A percentile compares a stretch with the other conserved stretches of the same genome.
Conservation (phyloP, 257 asterid species). For the Plantago major region DNA sequence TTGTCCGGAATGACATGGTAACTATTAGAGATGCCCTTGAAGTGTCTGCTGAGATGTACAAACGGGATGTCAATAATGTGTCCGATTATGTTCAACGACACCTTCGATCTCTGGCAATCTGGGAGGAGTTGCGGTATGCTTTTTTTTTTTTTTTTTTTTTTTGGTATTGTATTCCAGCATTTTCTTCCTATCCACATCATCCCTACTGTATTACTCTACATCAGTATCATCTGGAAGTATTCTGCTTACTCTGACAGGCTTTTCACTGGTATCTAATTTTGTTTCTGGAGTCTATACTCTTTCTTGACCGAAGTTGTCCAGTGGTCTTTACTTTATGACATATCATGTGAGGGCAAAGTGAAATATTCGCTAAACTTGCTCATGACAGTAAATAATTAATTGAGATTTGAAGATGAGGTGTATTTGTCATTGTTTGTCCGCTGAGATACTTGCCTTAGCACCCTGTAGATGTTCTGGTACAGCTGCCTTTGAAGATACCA, state of each 20-base stretch:
- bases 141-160: slow-evolving; percentile 15
- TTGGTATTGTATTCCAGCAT: background rate
- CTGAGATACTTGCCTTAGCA: too few species aligned
- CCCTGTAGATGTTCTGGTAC: too few species aligned
- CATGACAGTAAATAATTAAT: too few species aligned
- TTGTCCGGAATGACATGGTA: slow-evolving; percentile 93
- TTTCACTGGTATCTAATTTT: too few species aligned
- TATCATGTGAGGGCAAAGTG: too few species aligned
- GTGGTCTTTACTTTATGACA: too few species aligned
- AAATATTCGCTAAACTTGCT: too few species aligned
- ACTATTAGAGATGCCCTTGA: slow-evolving; percentile 95
- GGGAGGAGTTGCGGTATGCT: slow-evolving; percentile 94
- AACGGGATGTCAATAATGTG: slow-evolving; percentile 71
- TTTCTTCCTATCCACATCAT: background rate
- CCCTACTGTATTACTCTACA: slow-evolving; percentile 11
- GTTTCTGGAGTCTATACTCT: too few species aligned
- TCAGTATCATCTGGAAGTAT: slow-evolving; percentile 3
- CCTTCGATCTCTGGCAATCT: slow-evolving; percentile 80
- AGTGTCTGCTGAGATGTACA: slow-evolving; percentile 95
- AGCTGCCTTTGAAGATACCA: background rate
- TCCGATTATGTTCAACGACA: slow-evolving; percentile 86
- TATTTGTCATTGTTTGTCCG: too few species aligned
- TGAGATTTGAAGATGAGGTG: too few species aligned
- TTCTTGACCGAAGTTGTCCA: too few species aligned
- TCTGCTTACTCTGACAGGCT: background rate